A percentile compares a stretch with the other conserved stretches of the same genome.
phyloP scores from a whole-genome alignment of 2,329 filamentous ascomycete species.

The Claviceps maximensis region DNA sequence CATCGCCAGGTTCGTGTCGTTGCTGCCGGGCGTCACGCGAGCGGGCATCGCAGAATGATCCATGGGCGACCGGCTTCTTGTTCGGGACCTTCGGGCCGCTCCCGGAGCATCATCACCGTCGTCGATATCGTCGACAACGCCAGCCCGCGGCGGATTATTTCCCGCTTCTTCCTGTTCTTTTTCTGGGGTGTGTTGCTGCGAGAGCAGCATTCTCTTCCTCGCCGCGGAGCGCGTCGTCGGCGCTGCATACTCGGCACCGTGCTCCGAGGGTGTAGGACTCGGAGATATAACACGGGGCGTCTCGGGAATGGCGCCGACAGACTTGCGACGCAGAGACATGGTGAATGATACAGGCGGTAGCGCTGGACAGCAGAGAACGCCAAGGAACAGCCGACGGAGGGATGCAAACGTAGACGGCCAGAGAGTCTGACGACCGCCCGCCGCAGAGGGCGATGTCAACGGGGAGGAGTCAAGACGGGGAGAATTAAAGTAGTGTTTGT shows the following conservation, averaged over 20 bases:
- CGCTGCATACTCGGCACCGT: constrained; percentile 42
- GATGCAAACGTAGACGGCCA: constrained; percentile 36
- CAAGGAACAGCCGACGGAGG: constrained; percentile 38
- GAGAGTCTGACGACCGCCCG: constrained; percentile 11
- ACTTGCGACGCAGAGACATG: constrained; percentile 38
- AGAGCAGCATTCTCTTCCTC: constrained; percentile 35
- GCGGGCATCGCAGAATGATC: constrained; percentile 36
- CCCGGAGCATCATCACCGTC: constrained; percentile 26
- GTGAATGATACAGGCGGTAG: constrained; percentile 46
- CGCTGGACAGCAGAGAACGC: constrained; percentile 40
- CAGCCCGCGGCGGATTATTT: constrained; percentile 28
- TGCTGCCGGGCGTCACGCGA: constrained; percentile 37
- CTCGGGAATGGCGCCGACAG: constrained; percentile 46
- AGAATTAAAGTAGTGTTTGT: constrained; percentile 29
- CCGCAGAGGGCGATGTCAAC: constrained; percentile 5
- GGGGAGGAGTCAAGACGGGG: neutral
- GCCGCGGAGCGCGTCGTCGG: constrained; percentile 67
- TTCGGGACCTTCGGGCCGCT: constrained; percentile 47
- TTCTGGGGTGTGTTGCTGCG: constrained; percentile 46
- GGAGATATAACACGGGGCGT: constrained; percentile 85
- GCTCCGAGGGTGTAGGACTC: constrained; percentile 49
- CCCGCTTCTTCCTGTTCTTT: constrained; percentile 38
- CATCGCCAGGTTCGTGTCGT: constrained; percentile 26
- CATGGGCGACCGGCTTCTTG: constrained; percentile 58
- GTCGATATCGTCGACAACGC: constrained; percentile 24